Evolutionary conservation across 495 filamentous ascomycete genomes (phyloP).

Genomic region (Xylaria sp.): DNA sequence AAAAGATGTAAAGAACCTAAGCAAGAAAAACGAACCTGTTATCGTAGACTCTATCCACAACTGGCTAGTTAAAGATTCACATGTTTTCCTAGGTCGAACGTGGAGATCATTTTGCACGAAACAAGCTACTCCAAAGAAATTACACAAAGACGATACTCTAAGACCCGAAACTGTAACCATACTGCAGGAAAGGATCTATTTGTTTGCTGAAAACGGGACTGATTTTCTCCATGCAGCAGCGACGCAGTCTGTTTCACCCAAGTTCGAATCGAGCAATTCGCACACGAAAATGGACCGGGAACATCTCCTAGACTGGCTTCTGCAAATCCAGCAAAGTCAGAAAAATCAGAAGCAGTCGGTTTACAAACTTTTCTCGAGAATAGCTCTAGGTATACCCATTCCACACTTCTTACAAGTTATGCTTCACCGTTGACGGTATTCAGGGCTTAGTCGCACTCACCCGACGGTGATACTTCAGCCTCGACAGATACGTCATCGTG

Average conservation of each 20-base stretch:
- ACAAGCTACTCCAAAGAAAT: constrained; percentile 46
- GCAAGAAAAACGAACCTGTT: constrained; percentile 27
- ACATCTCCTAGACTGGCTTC: constrained; percentile 52
- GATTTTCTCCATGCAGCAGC: constrained; percentile 36
- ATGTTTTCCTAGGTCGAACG: constrained; percentile 49
- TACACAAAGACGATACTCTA: constrained; percentile 43
- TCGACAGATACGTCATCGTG: constrained; percentile 45
- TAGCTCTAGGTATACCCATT: constrained; percentile 45
- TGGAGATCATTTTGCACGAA: constrained; percentile 57
- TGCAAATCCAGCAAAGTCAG: constrained; percentile 45
- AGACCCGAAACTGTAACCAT: constrained; percentile 44
- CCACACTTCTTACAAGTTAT: background rate
- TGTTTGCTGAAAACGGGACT: constrained; percentile 53
- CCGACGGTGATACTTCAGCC: constrained; percentile 45
- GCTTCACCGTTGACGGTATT: constrained; percentile 17
- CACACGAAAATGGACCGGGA: constrained; percentile 39
- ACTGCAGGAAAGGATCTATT: constrained; percentile 49
- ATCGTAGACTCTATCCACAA: constrained; percentile 45
- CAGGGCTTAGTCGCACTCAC: constrained; percentile 52
- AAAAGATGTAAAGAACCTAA: constrained; percentile 32
- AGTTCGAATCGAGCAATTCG: constrained; percentile 38
- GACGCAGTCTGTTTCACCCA: constrained; percentile 33
- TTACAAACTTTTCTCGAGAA: constrained; percentile 49
- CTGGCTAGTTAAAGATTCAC: constrained; percentile 48
- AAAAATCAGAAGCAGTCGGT: constrained; percentile 47